Conservation (phyloP, 768 basidiomycete genomes). For the Trametes elegans region DNA sequence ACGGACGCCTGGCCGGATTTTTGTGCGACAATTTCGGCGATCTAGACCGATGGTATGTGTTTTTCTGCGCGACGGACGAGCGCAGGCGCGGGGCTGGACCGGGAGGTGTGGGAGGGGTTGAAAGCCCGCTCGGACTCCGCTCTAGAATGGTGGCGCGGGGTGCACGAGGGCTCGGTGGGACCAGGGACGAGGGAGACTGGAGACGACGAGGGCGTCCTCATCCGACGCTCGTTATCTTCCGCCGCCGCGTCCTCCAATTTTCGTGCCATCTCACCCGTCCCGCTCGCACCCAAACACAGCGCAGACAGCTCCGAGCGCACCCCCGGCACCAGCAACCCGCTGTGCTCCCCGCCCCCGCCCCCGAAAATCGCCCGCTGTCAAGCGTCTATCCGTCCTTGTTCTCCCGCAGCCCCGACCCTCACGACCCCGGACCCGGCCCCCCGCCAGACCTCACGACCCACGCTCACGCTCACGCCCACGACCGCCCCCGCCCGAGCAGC, state of each 20-base stretch:
- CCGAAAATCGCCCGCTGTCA: slow-evolving; percentile 16
- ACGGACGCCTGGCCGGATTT: neutral
- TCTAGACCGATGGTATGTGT: neutral
- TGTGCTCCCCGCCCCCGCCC: slow-evolving; percentile 7
- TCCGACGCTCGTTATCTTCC: slow-evolving; percentile 37
- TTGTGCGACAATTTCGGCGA: neutral
- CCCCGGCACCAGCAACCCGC: too few relatives aligned
- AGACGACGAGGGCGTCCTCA: slow-evolving; percentile 21
- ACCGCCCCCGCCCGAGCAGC: slow-evolving; percentile 4
- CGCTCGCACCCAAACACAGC: slow-evolving; percentile 25
- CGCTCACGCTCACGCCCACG: slow-evolving; percentile 13
- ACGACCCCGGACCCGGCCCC: too few relatives aligned
- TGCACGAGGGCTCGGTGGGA: slow-evolving; percentile 15
- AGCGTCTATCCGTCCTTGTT: slow-evolving; percentile 21
- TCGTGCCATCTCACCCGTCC: slow-evolving; percentile 30
- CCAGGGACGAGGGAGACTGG: too few relatives aligned
- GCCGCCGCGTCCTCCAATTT: slow-evolving; percentile 39
- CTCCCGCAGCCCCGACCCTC: slow-evolving; percentile 20
- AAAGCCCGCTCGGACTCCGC: slow-evolving; percentile 25
- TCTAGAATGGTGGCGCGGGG: slow-evolving; percentile 23
- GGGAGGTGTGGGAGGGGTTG: neutral
- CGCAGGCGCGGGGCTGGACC: neutral
- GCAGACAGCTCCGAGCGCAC: slow-evolving; percentile 8
- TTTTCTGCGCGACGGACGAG: neutral
- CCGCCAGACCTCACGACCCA: slow-evolving; percentile 23